Base-by-base conservation (phyloP, 176 grass and related monocot species). In the Bothriochloa decipiens region DNA sequence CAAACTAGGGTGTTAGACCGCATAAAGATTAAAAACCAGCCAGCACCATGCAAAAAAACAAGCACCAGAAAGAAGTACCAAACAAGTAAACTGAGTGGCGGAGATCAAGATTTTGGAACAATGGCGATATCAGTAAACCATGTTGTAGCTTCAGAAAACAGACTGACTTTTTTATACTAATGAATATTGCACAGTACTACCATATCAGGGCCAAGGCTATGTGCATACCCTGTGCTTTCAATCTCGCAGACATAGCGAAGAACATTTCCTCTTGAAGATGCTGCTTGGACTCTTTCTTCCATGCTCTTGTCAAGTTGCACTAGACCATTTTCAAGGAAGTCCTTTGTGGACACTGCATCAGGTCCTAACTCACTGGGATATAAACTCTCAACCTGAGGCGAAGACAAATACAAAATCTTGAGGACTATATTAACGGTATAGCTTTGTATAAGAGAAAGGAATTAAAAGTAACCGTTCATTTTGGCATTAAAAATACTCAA, bases 171-270 rank as follows among this genome's bases (percentile, higher is more conserved):
- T 53, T 43, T 5, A 68, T 62, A 47, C 76, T 76, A 41, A 81
- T 53, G 52, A 41, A 27, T 29, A 55, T 22, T 37, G 18, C 28
- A 76, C 53, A 50, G 26, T 66, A 70, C 20, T 68, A 45, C 10
- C 18, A 69, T 8, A 46, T 6, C 2, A 58, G 55, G 22, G 9
- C 22, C 0, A 6, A 50, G 7, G 14, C 23, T 49, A 7, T 7
- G 10, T 29, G 23, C 70, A 49, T 73, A 74, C 71, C 87, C 90
- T 62, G 76, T 83, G 64, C 79, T 79, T 78, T 84, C 80, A 77
- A 95, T 89, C 22, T 91, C 64, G 73, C 92, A 88, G 28, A 93
- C 95, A 85, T 93, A 98, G 53, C 91, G 87, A 91, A 98, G 90
- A 86, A 95, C 92, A 63, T 98, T 95, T 66, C 91, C 92, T 84